Evolutionary conservation across 805 yeast species (phyloP).

Genomic region (Candida alai): DNA sequence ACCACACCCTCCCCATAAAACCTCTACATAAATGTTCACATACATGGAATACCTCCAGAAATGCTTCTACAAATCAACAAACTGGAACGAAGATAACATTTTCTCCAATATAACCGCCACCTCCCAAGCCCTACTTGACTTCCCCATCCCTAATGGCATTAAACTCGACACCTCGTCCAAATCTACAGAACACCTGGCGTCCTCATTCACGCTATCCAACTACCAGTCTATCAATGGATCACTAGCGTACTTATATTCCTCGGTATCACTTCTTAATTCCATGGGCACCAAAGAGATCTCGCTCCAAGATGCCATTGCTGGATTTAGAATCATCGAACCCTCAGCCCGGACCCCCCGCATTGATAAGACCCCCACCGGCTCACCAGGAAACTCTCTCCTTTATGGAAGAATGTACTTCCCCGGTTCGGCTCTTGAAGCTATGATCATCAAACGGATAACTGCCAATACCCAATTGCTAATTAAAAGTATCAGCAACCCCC

Average conservation of each 20-base stretch:
- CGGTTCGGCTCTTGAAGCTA: constrained; percentile 80
- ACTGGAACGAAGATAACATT: constrained; percentile 77
- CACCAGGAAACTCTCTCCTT: constrained; percentile 41
- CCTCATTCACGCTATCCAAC: constrained; percentile 67
- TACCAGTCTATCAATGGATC: constrained; percentile 71
- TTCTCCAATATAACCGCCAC: constrained; percentile 75
- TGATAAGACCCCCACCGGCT: constrained; percentile 1
- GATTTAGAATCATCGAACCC: constrained; percentile 60
- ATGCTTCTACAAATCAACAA: constrained; percentile 64
- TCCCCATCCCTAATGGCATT: constrained; percentile 65
- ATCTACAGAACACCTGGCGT: constrained; percentile 65
- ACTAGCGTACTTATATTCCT: constrained; percentile 73
- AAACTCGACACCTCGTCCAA: constrained; percentile 66
- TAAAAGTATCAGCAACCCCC: constrained; percentile 71
- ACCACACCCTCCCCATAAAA: too few relatives aligned
- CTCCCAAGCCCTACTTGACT: constrained; percentile 66
- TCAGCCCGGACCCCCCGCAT: constrained; percentile 10
- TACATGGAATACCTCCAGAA: constrained; percentile 85
- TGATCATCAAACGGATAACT: constrained; percentile 65
- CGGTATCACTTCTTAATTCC: constrained; percentile 51
- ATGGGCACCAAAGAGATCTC: constrained; percentile 49
- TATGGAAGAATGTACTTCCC: constrained; percentile 92
- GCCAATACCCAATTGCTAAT: constrained; percentile 60
- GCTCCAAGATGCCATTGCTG: constrained; percentile 65
- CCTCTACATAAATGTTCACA: constrained; percentile 55